Evolutionary conservation across 2,329 filamentous ascomycete genomes (phyloP).

Genomic region (Coniochaeta sp.): DNA sequence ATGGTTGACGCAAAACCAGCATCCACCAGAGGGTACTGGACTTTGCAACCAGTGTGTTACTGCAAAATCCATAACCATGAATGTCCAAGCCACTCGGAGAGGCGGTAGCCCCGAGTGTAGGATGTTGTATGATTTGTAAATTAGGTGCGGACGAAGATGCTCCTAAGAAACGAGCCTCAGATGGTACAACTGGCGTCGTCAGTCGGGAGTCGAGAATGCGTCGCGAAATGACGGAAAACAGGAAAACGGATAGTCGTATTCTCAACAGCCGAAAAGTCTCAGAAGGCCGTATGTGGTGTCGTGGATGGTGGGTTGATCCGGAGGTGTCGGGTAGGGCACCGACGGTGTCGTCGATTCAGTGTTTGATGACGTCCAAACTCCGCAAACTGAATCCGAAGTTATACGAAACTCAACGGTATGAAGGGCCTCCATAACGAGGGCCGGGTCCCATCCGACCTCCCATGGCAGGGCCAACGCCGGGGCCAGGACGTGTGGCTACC

Average conservation of each 20-base stretch:
- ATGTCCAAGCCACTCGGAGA: conserved; percentile 29
- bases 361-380: background rate
- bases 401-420: background rate
- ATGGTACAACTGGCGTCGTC: conserved; percentile 20
- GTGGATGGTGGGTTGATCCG: background rate
- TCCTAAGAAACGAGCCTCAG: conserved; percentile 24
- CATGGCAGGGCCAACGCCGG: conserved; percentile 65
- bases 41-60: conserved; percentile 12
- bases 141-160: conserved; percentile 28
- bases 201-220: conserved; percentile 18
- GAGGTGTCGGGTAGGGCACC: background rate
- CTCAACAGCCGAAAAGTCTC: conserved; percentile 5
- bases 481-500: conserved; percentile 79
- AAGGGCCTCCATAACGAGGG: conserved; percentile 29
- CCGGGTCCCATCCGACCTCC: conserved; percentile 49
- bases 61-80: conserved; percentile 30
- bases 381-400: conserved; percentile 1
- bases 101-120: conserved; percentile 31
- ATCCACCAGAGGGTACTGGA: background rate
- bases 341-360: background rate
- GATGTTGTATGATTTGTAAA: conserved; percentile 30
- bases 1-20: background rate
- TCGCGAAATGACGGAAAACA: conserved; percentile 6
- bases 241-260: conserved; percentile 2
- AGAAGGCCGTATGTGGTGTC: background rate